Evolutionary conservation across 2,329 filamentous ascomycete species (phyloP), one percentile per base, ranked within the genome.

Genomic region (Pseudogymnoascus sp.): DNA sequence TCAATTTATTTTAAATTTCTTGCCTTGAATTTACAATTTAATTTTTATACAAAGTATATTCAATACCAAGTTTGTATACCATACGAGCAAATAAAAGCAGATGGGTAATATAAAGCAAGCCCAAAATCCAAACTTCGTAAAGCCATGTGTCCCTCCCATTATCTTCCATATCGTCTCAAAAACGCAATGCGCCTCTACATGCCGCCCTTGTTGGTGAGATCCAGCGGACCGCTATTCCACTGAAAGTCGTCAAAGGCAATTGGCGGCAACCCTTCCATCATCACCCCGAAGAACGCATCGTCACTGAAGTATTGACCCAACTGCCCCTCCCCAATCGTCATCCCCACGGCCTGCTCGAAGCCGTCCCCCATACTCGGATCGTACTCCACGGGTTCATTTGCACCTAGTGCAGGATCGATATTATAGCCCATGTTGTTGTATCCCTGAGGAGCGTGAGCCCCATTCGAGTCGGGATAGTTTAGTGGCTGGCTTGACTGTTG

Each of bases 281-380:
- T 50, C 11, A 65, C 65, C 7, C 67, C 67, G 53, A 72, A 71
- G 42, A 73, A 72, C 4, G 67, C 62, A 60, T 74, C 69, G 15
- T 73, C 71, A 50, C 65, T 66, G 56, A 72, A 70, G 60, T 71
- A 72, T 15, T 64, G 66, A 7, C 68, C 70, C 59, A 71, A 72
- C 59, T 74, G 68, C 26, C 68, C 70, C 40, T 69, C 68, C 7
- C 70, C 72, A 33, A 73, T 65, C 7, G 71, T 71, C 65, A 73
- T 71, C 1, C 70, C 71, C 62, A 73, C 70, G 17, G 70, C 71
- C 59, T 72, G 71, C 66, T 74, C 73, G 23, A 74, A 70, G 4
- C 68, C 69, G 66, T 73, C 71, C 7, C 72, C 72, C 67, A 71
- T 68, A 0, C 63, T 64, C 40, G 69, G 71, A 2, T 68, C 67